These are phyloP conservation scores for Aspergillus brasiliensis DNA, from an alignment of 2,329 filamentous ascomycete species.

Conservation along the genomic window DNA sequence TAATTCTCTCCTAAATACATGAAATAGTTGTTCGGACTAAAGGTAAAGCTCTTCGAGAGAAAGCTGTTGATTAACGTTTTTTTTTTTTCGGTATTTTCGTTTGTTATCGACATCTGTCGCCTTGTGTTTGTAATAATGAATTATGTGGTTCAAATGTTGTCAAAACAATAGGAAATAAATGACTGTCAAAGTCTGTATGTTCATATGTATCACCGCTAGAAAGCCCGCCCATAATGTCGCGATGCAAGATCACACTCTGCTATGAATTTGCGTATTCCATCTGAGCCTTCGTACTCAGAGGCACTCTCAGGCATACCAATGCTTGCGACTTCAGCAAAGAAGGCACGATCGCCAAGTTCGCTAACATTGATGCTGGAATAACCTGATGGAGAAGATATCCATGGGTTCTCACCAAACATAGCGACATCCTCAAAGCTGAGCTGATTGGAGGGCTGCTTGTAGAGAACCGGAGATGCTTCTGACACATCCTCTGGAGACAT, in stretches of 20 bases:
- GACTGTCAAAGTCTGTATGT: slow-evolving; percentile 22
- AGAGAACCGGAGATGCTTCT: slow-evolving; percentile 27
- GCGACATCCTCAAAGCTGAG: slow-evolving; percentile 46
- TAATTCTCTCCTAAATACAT: neutral
- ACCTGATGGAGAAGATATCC: slow-evolving; percentile 55
- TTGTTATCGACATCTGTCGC: neutral
- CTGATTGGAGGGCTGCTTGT: slow-evolving; percentile 30
- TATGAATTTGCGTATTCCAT: slow-evolving; percentile 68
- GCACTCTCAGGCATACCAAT: slow-evolving; percentile 31
- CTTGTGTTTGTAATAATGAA: neutral
- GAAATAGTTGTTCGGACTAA: neutral
- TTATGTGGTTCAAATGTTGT: neutral
- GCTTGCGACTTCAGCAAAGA: slow-evolving; percentile 45
- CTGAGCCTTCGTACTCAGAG: slow-evolving; percentile 63
- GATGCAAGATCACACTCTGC: slow-evolving; percentile 61
- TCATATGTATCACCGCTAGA: slow-evolving; percentile 5
- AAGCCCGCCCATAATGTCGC: slow-evolving; percentile 16
- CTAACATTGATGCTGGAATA: slow-evolving; percentile 62
- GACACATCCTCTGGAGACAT: slow-evolving; percentile 46
- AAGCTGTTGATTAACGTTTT: neutral
- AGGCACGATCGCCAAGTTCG: slow-evolving; percentile 47
- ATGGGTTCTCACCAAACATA: slow-evolving; percentile 54
- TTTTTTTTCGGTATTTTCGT: neutral
- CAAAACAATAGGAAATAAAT: slow-evolving; percentile 12
- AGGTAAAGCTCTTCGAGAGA: neutral